Conservation (phyloP, 805 yeast species). For the Wickerhamiella galacta region DNA sequence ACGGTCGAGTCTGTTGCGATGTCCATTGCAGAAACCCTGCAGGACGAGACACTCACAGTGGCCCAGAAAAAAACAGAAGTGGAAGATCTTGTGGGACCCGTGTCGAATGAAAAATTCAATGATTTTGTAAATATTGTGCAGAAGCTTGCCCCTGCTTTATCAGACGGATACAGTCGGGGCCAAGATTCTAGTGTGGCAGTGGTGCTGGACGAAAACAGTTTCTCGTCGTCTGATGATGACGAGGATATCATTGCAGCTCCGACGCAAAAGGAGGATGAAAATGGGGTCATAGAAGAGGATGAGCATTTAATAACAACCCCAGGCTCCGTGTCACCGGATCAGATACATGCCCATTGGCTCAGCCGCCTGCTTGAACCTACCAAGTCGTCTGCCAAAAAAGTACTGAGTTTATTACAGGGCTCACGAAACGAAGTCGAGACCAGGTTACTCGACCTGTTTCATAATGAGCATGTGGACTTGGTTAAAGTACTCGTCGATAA, state of each 20-base stretch:
- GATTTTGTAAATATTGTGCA: slow-evolving; percentile 30
- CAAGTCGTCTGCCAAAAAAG: slow-evolving; percentile 7
- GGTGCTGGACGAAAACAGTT: slow-evolving; percentile 30
- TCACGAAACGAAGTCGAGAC: slow-evolving; percentile 33
- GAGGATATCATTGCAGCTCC: slow-evolving; percentile 1
- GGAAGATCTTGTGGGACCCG: slow-evolving; percentile 31
- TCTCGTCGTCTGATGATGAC: slow-evolving; percentile 28
- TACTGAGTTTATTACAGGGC: slow-evolving; percentile 28
- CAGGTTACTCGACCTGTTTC: slow-evolving; percentile 36
- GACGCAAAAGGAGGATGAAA: too few relatives aligned
- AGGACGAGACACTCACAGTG: too few relatives aligned
- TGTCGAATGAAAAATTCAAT: slow-evolving; percentile 31
- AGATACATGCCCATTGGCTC: slow-evolving; percentile 37
- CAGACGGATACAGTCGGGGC: too few relatives aligned
- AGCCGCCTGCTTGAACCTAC: slow-evolving; percentile 23
- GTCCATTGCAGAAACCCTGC: too few relatives aligned
- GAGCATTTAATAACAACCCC: neutral
- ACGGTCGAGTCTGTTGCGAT: too few relatives aligned
- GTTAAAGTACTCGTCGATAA: slow-evolving; percentile 35
- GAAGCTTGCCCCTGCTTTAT: too few relatives aligned
- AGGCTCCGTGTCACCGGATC: neutral
- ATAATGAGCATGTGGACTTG: slow-evolving; percentile 34
- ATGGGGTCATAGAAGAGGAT: neutral
- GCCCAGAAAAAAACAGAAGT: slow-evolving; percentile 37
- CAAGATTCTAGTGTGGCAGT: too few relatives aligned